These are phyloP conservation scores for Balakata baccata DNA, from an alignment of 345 rosid species.

Conservation along the genomic window DNA sequence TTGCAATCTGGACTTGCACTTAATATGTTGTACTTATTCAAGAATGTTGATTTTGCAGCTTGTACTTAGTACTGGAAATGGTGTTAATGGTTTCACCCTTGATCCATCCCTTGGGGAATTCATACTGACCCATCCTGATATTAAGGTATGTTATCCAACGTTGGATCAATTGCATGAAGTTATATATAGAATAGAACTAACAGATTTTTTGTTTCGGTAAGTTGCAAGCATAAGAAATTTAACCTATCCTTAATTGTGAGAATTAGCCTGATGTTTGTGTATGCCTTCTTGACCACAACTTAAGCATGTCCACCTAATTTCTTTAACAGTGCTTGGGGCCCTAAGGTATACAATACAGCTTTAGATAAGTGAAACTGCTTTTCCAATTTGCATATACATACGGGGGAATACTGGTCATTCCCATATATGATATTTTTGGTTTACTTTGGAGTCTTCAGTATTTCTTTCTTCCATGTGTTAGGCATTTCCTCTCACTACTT, in stretches of 20 bases:
- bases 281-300: not conserved
- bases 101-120: constrained; percentile 99
- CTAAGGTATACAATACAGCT: not conserved
- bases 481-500: not conserved
- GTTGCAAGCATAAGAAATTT: not conserved
- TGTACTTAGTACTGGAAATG: constrained; percentile 83
- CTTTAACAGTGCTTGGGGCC: not conserved
- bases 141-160: constrained; percentile 54
- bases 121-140: constrained; percentile 90
- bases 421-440: not conserved
- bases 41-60: constrained; percentile 46
- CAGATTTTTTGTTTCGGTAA: not conserved
- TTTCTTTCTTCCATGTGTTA: not conserved
- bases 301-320: too few species aligned
- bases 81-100: constrained; percentile 92
- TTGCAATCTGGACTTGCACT: not conserved
- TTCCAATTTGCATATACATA: constrained; percentile 1
- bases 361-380: too few species aligned
- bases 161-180: constrained; percentile 5
- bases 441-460: not conserved
- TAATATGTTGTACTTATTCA: not conserved
- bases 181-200: not conserved
- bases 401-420: not conserved
- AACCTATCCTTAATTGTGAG: not conserved
- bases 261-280: not conserved